These are phyloP conservation scores for Nothopassalora personata DNA, from an alignment of 2,329 filamentous ascomycete species.

Conservation along the genomic window DNA sequence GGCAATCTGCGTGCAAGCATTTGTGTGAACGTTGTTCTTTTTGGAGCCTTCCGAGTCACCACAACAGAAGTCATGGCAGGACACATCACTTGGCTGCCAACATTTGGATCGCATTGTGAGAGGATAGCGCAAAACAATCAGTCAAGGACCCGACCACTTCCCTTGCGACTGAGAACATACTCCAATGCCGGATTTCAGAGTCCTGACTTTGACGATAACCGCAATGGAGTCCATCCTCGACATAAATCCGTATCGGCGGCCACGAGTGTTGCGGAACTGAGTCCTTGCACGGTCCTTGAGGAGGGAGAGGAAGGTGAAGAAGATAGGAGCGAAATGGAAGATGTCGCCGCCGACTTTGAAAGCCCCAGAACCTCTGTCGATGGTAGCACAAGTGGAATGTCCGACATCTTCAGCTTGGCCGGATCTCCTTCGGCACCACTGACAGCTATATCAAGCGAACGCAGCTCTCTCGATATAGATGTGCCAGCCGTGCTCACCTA, in stretches of 20 bases:
- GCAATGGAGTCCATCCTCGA: conserved; percentile 10
- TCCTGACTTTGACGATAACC: conserved; percentile 11
- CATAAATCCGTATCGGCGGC: conserved; percentile 16
- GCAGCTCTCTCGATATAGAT: conserved; percentile 16
- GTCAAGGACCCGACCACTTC: conserved; percentile 16
- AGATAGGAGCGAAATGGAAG: conserved; percentile 47
- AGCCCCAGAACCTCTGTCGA: conserved; percentile 15
- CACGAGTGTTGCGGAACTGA: conserved; percentile 9
- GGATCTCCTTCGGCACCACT: conserved; percentile 13
- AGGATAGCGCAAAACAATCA: neutral
- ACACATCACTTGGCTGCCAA: conserved; percentile 8
- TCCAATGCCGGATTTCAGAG: conserved; percentile 14
- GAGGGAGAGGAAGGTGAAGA: conserved; percentile 60
- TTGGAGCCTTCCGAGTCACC: neutral
- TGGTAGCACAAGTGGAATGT: conserved; percentile 3
- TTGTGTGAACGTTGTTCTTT: neutral
- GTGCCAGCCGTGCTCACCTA: conserved; percentile 15
- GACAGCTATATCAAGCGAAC: conserved; percentile 16
- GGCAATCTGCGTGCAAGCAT: neutral
- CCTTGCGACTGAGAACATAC: conserved; percentile 18
- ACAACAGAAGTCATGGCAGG: conserved; percentile 1
- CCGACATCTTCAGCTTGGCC: conserved; percentile 12
- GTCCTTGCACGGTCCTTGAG: conserved; percentile 3
- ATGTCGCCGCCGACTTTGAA: conserved; percentile 27
- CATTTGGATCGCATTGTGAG: conserved; percentile 1